Percentiles rank a stretch among this genome's conserved stretches.
phyloP scores from a whole-genome alignment of 768 basidiomycete species.

The Tephrocybe sp. region DNA sequence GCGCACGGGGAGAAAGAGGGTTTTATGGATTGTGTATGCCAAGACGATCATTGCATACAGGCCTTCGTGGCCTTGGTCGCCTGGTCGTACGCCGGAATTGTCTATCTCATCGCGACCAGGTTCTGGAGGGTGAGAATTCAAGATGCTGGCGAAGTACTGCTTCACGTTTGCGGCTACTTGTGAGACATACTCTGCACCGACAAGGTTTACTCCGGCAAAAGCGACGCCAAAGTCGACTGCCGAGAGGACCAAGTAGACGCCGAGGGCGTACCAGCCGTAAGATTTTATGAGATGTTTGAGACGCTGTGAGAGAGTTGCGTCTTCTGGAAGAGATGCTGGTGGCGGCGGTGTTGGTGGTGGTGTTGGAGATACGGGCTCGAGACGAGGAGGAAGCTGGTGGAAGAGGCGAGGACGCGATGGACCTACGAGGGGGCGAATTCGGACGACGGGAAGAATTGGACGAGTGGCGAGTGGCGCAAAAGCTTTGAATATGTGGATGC shows the following conservation, averaged over 20 bases:
- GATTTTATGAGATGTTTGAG: conserved; percentile 84
- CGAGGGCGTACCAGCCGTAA: conserved; percentile 96
- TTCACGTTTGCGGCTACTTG: conserved; percentile 62
- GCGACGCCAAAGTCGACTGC: conserved; percentile 82
- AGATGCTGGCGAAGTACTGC: conserved; percentile 39
- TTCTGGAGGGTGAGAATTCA: conserved; percentile 58
- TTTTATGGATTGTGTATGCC: conserved; percentile 97
- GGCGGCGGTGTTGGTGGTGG: conserved; percentile 29
- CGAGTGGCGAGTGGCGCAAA: conserved; percentile 47
- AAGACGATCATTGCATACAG: conserved; percentile 91
- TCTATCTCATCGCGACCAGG: conserved; percentile 70
- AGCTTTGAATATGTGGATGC: conserved; percentile 46
- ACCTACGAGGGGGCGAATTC: conserved; percentile 29
- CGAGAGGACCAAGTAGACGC: conserved; percentile 77
- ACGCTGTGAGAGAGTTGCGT: conserved; percentile 63
- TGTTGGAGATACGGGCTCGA: conserved; percentile 25
- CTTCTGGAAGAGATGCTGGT: conserved; percentile 38
- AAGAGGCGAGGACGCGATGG: conserved; percentile 39
- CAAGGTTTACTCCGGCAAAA: conserved; percentile 79
- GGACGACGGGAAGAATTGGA: conserved; percentile 49
- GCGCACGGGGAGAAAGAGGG: conserved; percentile 83
- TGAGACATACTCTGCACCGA: conserved; percentile 90
- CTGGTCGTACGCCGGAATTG: conserved; percentile 26
- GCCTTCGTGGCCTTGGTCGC: conserved; percentile 57
- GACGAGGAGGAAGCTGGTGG: conserved; percentile 48